Base-by-base conservation (phyloP, 73 alveolate genomes). In the Paramecium sexaurelia region DNA sequence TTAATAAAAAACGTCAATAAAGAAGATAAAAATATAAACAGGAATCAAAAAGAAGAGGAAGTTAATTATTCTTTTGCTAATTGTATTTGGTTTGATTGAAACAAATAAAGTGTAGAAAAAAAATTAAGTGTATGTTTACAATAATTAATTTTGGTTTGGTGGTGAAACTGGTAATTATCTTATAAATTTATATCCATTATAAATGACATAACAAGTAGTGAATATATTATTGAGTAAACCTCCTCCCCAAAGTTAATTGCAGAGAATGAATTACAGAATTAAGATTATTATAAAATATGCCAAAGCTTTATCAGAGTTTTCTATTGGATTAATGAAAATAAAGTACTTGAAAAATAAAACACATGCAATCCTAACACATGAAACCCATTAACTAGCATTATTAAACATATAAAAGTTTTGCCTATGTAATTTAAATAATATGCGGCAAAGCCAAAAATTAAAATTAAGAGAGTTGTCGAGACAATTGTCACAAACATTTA, bases 301-400 rank as follows among this genome's bases (percentile, higher is more conserved):
- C 43, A 71, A 36, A 17, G 86, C 56, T 19, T 35, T 19, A 17
- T 71, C 56, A 9, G 86, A 36, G 43, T 71, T 71, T 71, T 71
- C 83, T 61, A 61, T 2, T 29, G 20, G 39, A 61, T 61, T 29
- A 61, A 61, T 61, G 26, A 9, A 4, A 15, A 51, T 51, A 13
- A 29, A 61, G 26, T 61, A 61, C 83, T 71, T 71, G 86, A 71
- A 20, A 71, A 35, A 35, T 32, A 35, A 35, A 35, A 35, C 66
- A 71, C 56, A 71, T 71, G 55, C 17, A 71, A 71, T 71, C 86
- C 86, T 9, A 71, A 37, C 15, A 71, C 22, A 71, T 71, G 86
- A 71, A 71, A 71, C 35, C 86, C 86, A 71, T 71, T 71, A 2
- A 71, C 55, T 8, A 71, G 37, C 13, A 35, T 27, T 29, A 71